Evolutionary conservation across 805 yeast species (phyloP).

Genomic region (Millerago galiae): DNA sequence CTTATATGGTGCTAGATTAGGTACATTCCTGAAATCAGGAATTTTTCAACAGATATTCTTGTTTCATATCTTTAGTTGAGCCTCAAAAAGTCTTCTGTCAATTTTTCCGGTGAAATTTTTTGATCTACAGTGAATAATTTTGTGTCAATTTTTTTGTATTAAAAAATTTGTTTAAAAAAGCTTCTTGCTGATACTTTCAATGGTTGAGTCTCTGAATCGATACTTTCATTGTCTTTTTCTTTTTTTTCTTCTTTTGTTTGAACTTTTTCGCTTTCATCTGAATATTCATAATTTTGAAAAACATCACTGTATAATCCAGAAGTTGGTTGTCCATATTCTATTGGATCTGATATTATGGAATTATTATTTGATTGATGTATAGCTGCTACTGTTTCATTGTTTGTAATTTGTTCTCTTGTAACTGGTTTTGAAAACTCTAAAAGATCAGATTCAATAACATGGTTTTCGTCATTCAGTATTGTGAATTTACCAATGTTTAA

Average conservation of each 20-base stretch:
- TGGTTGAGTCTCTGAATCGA: not conserved
- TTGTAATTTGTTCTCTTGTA: not conserved
- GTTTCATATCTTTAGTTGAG: conserved; percentile 4
- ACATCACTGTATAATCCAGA: conserved; percentile 15
- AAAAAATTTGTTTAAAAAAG: conserved; percentile 5
- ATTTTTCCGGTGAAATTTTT: not conserved
- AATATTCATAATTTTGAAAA: conserved; percentile 17
- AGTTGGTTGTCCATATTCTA: conserved; percentile 4
- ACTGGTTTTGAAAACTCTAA: conserved; percentile 6
- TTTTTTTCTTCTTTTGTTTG: not conserved
- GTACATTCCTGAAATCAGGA: not conserved
- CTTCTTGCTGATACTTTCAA: conserved; percentile 5
- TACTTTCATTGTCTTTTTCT: not conserved
- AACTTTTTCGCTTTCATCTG: conserved; percentile 11
- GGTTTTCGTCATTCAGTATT: conserved; percentile 12
- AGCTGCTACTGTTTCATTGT: not conserved
- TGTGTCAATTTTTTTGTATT: conserved; percentile 1
- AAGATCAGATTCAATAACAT: conserved; percentile 13
- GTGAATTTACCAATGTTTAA: conserved; percentile 1
- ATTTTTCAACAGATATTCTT: not conserved
- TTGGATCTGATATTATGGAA: conserved; percentile 8
- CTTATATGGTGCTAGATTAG: not conserved
- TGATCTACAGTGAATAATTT: not conserved
- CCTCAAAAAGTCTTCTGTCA: conserved; percentile 9
- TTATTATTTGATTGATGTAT: conserved; percentile 1